Evolutionary conservation across 306 rosid species (phyloP), one percentile per base, ranked within the genome.

Genomic region (Luffa aegyptiaca): DNA sequence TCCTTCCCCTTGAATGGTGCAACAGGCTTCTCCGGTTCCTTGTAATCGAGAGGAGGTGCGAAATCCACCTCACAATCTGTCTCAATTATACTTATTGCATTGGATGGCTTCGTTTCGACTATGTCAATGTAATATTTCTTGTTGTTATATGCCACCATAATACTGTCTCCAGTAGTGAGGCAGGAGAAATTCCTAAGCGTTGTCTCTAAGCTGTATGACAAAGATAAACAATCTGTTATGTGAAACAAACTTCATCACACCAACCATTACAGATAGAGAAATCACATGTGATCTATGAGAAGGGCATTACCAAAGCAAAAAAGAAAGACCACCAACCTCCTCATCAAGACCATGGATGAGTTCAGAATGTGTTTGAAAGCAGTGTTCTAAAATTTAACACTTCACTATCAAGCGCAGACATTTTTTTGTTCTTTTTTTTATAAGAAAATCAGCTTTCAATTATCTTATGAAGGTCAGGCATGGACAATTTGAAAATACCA

Each of bases 21-120:
- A 83, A 61, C 42, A 49, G 90, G 88, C 88, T 21, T 95, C 83
- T 92, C 97, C 51, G 97, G 99, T 87, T 95, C 99, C 89, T 93
- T 91, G 90, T 95, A 95, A 87, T 95, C 99, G 61, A 95, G 83
- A 58, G 99, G 99, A 80, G 99, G 99, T 81, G 99, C 99, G 81
- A 95, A 95, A 88, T 95, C 99, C 73, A 95, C 97, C 86, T 93
- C 99, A 87, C 99, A 95, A 86, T 95, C 99, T 1, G 97, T 95
- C 91, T 95, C 99, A 52, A 95, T 95, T 79, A 95, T 95, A 87
- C 91, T 92, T 83, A 93, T 95, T 37, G 97, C 99, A 82, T 83
- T 81, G 68, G 92, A 88, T 80, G 99, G 99, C 87, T 90, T 95
- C 20, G 96, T 62, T 86, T 95, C 99, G 44, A 91, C 86, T 26